Percentiles rank a stretch among this genome's conserved stretches.
Conservation (phyloP, 2,329 filamentous ascomycete species). For the Colletotrichum chlorophyti region DNA sequence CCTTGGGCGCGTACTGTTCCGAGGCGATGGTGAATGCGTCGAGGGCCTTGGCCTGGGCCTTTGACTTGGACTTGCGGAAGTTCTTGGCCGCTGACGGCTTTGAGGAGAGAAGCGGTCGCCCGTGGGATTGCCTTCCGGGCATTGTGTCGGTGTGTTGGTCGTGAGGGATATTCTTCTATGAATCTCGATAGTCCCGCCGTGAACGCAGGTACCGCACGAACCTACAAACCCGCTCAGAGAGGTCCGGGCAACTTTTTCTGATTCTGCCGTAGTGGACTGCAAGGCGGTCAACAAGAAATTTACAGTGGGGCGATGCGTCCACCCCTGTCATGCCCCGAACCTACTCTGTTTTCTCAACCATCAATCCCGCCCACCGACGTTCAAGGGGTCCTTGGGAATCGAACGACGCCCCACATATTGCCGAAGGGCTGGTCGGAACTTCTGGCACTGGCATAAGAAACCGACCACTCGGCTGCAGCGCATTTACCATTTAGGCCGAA, state of each 20-base stretch:
- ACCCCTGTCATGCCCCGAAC: background rate
- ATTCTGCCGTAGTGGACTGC: conserved; percentile 30
- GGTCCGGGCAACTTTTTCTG: conserved; percentile 22
- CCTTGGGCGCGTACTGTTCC: conserved; percentile 55
- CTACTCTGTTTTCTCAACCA: background rate
- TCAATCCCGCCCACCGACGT: background rate
- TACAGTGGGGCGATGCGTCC: conserved; percentile 10
- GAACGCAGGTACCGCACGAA: background rate
- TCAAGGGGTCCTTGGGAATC: conserved; percentile 10
- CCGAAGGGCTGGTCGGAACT: conserved; percentile 18
- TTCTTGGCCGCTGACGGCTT: conserved; percentile 41
- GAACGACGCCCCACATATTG: background rate
- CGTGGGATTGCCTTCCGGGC: conserved; percentile 66
- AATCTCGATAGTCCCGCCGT: background rate
- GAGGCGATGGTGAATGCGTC: conserved; percentile 65
- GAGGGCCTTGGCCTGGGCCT: conserved; percentile 55
- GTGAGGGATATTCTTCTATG: background rate
- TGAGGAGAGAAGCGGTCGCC: conserved; percentile 54
- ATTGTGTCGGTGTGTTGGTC: conserved; percentile 42
- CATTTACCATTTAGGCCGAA: conserved; percentile 15
- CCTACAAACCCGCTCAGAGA: background rate
- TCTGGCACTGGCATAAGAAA: background rate
- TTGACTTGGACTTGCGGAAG: conserved; percentile 55
- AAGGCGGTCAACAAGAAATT: conserved; percentile 30
- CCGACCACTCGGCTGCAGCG: conserved; percentile 20